Conservation (phyloP, 345 rosid species). For the Murraya paniculata region DNA sequence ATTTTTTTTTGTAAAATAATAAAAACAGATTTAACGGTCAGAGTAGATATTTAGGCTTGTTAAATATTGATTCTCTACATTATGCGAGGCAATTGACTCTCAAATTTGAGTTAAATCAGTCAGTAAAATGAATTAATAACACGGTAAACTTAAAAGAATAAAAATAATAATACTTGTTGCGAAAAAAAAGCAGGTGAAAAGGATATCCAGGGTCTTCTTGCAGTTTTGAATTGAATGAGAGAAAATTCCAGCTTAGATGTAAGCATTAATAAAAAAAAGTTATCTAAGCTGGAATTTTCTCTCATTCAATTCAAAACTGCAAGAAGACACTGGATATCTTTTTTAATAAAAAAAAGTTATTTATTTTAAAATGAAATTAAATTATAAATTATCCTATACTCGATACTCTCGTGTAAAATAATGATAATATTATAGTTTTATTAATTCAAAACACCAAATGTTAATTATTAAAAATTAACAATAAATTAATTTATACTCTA, state of each 20-base stretch:
- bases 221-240: neutral
- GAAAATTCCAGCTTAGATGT: neutral
- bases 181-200: neutral
- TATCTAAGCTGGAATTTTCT: neutral
- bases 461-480: too few species aligned
- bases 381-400: too few species aligned
- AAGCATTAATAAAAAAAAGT: too few species aligned
- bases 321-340: neutral
- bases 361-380: too few species aligned
- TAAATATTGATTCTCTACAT: neutral
- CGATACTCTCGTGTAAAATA: too few species aligned
- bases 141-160: too few species aligned
- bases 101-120: neutral
- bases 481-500: too few species aligned
- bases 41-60: neutral
- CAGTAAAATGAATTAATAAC: neutral
- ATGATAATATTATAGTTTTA: too few species aligned
- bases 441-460: too few species aligned
- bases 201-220: neutral
- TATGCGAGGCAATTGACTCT: neutral
- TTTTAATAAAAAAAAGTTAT: neutral
- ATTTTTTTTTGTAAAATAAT: too few species aligned
- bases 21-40: too few species aligned
- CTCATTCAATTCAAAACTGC: neutral
- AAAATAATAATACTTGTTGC: neutral